A percentile compares a stretch with the other conserved stretches of the same genome.
These are phyloP conservation scores for Vickermania spadyakhi DNA, from an alignment of 208 protist species.

Conservation along the genomic window DNA sequence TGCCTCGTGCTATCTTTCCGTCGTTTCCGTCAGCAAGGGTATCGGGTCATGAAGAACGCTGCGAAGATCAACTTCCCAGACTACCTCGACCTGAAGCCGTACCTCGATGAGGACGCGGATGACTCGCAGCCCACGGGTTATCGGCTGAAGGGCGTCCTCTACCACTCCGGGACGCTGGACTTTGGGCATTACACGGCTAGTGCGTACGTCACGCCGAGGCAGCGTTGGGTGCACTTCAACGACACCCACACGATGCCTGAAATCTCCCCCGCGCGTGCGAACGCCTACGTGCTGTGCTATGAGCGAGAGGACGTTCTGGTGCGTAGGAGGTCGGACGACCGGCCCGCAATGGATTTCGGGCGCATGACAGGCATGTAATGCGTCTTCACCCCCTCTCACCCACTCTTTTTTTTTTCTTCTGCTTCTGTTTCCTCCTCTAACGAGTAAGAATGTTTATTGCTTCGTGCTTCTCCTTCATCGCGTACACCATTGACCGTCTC, in stretches of 20 bases:
- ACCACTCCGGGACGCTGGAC: slow-evolving; percentile 61
- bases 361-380: too few species aligned
- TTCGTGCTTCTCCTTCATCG: too few species aligned
- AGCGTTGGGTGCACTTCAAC: slow-evolving; percentile 73
- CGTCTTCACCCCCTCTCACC: too few species aligned
- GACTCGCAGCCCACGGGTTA: slow-evolving; percentile 29
- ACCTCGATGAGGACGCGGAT: slow-evolving; percentile 37
- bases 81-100: slow-evolving; percentile 40
- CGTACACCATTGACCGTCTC: too few species aligned
- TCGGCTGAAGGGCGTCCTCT: slow-evolving; percentile 58
- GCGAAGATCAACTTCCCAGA: slow-evolving; percentile 43
- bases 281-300: neutral
- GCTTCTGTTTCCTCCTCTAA: too few species aligned
- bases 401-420: too few species aligned
- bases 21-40: slow-evolving; percentile 50
- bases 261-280: neutral
- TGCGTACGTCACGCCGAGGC: slow-evolving; percentile 30
- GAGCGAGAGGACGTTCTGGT: neutral
- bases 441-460: too few species aligned
- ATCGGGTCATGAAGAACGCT: slow-evolving; percentile 61
- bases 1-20: slow-evolving; percentile 74
- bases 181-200: slow-evolving; percentile 81
- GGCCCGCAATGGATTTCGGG: neutral
- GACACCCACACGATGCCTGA: slow-evolving; percentile 14
- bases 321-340: neutral